Evolutionary conservation across 306 rosid genomes (phyloP).

Genomic region (Vigna hirtella): DNA sequence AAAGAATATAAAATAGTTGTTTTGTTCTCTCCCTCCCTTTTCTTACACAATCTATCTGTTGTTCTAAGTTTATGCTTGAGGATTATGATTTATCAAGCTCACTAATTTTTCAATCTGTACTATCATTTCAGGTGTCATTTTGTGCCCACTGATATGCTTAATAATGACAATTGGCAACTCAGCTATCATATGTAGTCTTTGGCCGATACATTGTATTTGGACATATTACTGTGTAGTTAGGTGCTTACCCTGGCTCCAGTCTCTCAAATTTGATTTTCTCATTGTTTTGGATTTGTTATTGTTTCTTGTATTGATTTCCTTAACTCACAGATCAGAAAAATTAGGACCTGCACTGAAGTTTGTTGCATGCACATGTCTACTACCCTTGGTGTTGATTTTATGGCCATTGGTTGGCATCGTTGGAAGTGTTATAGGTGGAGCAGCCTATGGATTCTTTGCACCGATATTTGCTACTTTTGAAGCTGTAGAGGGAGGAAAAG

Average conservation of each 20-base stretch:
- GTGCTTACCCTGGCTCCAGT: constrained; percentile 51
- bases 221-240: constrained; percentile 78
- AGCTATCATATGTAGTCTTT: constrained; percentile 72
- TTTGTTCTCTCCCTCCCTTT: not conserved
- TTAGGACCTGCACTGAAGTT: constrained; percentile 80
- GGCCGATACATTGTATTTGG: constrained; percentile 76
- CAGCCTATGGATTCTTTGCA: constrained; percentile 77
- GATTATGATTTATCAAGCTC: not conserved
- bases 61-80: constrained; percentile 24
- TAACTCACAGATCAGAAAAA: constrained; percentile 65
- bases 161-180: constrained; percentile 72
- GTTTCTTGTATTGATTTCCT: constrained; percentile 44
- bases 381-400: constrained; percentile 69
- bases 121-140: constrained; percentile 70
- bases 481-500: constrained; percentile 85
- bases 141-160: constrained; percentile 78
- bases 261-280: constrained; percentile 10
- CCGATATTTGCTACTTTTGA: constrained; percentile 84
- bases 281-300: constrained; percentile 2
- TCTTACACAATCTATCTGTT: not conserved
- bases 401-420: constrained; percentile 86
- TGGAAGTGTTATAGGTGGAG: constrained; percentile 84
- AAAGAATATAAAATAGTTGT: not conserved
- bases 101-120: constrained; percentile 15
- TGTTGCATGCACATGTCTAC: constrained; percentile 62